phyloP scores from a whole-genome alignment of 2,329 filamentous ascomycete species.

The Cordyceps fumosorosea region DNA sequence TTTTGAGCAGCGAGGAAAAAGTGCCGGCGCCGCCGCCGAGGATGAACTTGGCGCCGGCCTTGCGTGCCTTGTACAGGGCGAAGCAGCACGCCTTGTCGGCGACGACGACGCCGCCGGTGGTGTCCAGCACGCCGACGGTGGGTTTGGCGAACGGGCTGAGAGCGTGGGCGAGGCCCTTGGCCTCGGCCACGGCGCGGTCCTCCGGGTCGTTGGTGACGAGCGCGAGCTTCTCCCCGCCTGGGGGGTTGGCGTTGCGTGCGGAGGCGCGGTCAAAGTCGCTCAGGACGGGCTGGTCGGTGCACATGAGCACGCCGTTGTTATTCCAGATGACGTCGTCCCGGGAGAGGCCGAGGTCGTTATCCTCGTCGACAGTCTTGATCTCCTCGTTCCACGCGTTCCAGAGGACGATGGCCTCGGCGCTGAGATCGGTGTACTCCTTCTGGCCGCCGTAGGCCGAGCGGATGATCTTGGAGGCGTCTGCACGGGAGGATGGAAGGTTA shows the following conservation, averaged over 20 bases:
- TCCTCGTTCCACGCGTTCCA: constrained; percentile 42
- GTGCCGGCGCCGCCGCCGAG: constrained; percentile 27
- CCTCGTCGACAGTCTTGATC: constrained; percentile 26
- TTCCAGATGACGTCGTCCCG: constrained; percentile 24
- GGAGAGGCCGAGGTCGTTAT: neutral
- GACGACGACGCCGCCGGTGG: constrained; percentile 36
- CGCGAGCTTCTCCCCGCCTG: neutral
- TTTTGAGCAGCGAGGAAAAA: constrained; percentile 23
- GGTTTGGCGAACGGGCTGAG: constrained; percentile 32
- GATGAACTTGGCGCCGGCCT: constrained; percentile 35
- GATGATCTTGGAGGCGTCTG: constrained; percentile 33
- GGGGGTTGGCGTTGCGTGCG: neutral
- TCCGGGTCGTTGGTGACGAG: neutral
- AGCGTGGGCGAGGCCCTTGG: constrained; percentile 23
- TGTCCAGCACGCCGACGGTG: constrained; percentile 36
- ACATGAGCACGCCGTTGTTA: constrained; percentile 27
- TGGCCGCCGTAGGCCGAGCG: constrained; percentile 33
- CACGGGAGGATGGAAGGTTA: neutral
- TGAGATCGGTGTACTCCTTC: constrained; percentile 39
- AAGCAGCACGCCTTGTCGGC: constrained; percentile 41
- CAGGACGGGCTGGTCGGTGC: neutral
- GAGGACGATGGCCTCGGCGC: constrained; percentile 32
- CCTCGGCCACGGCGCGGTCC: constrained; percentile 18
- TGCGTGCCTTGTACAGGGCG: constrained; percentile 35
- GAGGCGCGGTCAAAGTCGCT: neutral